Base-by-base conservation (phyloP, 192 early-diverging fungal genomes). In the Dissophora ornata region DNA sequence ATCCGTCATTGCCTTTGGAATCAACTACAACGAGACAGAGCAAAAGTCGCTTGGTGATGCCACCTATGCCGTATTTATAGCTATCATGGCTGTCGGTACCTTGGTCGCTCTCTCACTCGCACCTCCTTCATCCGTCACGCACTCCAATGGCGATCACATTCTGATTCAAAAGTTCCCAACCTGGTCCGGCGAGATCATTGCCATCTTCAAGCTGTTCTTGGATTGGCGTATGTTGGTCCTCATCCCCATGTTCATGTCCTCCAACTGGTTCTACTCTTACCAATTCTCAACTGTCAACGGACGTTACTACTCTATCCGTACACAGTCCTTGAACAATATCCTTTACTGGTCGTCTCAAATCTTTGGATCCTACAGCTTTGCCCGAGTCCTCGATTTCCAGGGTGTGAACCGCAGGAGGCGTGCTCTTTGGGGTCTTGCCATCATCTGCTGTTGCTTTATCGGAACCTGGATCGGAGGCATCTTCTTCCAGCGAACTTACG, bases 261-360 rank as follows among this genome's bases (percentile, higher is more conserved):
- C 89, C 60, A 95, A 95, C 79, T 92, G 91, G 88, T 91, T 90
- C 83, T 93, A 92, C 79, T 84, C 89, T 2, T 91, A 91, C 73
- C 90, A 94, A 19, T 77, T 77, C 73, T 67, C 73, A 32, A 82
- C 69, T 21, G 83, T 85, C 64, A 91, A 93, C 58, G 88, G 88
- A 13, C 69, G 73, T 19, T 86, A 89, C 67, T 93, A 92, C 59
- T 89, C 84, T 13, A 34, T 88, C 59, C 90, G 91, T 36, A 89
- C 91, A 22, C 87, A 90, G 57, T 81, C 86, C 7, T 79, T 94
- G 30, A 93, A 94, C 83, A 87, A 88, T 62, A 80, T 90, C 49
- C 62, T 91, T 21, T 94, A 94, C 69, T 94, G 93, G 93, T 69
- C 83, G 8, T 85, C 87, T 51, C 92, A 94, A 70, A 94, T 94